Conservation (phyloP, 768 basidiomycete species). For the Boletus huronensis region DNA sequence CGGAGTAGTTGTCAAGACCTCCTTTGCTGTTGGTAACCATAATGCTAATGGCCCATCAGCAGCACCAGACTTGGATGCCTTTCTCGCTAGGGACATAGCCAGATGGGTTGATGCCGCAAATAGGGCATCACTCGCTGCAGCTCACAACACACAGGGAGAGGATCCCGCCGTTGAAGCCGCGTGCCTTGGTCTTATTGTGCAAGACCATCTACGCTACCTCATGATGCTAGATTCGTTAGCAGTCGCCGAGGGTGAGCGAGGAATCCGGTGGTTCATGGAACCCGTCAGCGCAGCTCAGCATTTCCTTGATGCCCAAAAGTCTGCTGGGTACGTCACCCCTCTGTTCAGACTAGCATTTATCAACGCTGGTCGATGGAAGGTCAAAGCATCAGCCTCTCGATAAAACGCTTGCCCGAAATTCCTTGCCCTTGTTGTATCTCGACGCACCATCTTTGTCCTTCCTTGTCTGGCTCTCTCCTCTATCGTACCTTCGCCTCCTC, state of each 20-base stretch:
- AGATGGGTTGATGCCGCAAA: slow-evolving; percentile 51
- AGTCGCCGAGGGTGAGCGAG: slow-evolving; percentile 48
- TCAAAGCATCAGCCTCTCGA: slow-evolving; percentile 54
- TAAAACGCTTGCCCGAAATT: slow-evolving; percentile 52
- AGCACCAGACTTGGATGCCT: slow-evolving; percentile 50
- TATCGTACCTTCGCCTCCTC: slow-evolving; percentile 61
- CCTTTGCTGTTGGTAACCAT: slow-evolving; percentile 57
- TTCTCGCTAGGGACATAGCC: slow-evolving; percentile 54
- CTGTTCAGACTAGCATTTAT: neutral
- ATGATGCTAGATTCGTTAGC: slow-evolving; percentile 73
- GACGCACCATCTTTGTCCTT: slow-evolving; percentile 67
- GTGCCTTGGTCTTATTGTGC: slow-evolving; percentile 43
- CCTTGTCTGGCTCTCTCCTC: slow-evolving; percentile 65
- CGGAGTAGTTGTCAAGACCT: slow-evolving; percentile 59
- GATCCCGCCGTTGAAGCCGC: slow-evolving; percentile 51
- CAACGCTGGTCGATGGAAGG: slow-evolving; percentile 24
- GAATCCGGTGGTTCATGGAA: slow-evolving; percentile 74
- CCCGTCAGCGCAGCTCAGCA: slow-evolving; percentile 20
- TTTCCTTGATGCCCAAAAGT: slow-evolving; percentile 17
- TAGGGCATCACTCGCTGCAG: slow-evolving; percentile 18
- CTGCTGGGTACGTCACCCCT: slow-evolving; percentile 12
- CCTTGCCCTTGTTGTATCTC: slow-evolving; percentile 72
- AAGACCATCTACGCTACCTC: slow-evolving; percentile 61
- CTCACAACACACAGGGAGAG: slow-evolving; percentile 37
- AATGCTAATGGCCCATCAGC: slow-evolving; percentile 45